Evolutionary conservation across 2,329 filamentous ascomycete species (phyloP).

Genomic region (Bipolaris sorokiniana): DNA sequence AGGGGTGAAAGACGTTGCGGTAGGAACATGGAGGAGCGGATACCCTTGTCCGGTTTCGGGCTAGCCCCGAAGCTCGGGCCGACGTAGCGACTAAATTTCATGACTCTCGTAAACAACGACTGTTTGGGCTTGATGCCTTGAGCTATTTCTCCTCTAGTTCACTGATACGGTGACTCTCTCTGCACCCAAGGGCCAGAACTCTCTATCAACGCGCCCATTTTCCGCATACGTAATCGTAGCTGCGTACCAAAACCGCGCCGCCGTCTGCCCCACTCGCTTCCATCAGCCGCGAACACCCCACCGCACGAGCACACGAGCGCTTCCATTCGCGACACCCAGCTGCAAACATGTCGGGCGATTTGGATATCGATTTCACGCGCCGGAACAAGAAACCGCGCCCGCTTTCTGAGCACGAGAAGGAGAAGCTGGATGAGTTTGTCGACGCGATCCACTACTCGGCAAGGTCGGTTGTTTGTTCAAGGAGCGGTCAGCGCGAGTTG

Average conservation of each 20-base stretch:
- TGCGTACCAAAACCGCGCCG: constrained; percentile 2
- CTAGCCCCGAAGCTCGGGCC: constrained; percentile 20
- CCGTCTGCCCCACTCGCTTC: constrained; percentile 27
- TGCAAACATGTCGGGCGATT: constrained; percentile 38
- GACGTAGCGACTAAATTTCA: constrained; percentile 30
- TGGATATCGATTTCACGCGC: constrained; percentile 79
- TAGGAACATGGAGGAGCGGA: constrained; percentile 20
- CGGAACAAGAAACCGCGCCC: constrained; percentile 86
- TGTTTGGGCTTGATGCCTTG: constrained; percentile 28
- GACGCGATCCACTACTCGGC: constrained; percentile 95
- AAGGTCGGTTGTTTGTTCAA: constrained; percentile 63
- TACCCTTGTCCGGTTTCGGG: constrained; percentile 14
- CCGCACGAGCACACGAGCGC: constrained; percentile 43
- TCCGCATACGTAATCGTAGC: constrained; percentile 5
- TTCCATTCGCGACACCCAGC: constrained; percentile 8
- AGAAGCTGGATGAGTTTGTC: constrained; percentile 86
- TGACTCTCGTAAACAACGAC: constrained; percentile 34
- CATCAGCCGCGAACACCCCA: constrained; percentile 26
- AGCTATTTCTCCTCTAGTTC: constrained; percentile 23
- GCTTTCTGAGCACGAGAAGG: constrained; percentile 79
- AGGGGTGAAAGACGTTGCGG: constrained; percentile 16
- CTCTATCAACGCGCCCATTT: constrained; percentile 3
- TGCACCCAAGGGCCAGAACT: not conserved
- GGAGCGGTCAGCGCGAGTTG: constrained; percentile 20
- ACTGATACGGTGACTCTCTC: constrained; percentile 1